Base-by-base conservation (phyloP, 352 stramenopile species). In the Phytophthora ramorum region DNA sequence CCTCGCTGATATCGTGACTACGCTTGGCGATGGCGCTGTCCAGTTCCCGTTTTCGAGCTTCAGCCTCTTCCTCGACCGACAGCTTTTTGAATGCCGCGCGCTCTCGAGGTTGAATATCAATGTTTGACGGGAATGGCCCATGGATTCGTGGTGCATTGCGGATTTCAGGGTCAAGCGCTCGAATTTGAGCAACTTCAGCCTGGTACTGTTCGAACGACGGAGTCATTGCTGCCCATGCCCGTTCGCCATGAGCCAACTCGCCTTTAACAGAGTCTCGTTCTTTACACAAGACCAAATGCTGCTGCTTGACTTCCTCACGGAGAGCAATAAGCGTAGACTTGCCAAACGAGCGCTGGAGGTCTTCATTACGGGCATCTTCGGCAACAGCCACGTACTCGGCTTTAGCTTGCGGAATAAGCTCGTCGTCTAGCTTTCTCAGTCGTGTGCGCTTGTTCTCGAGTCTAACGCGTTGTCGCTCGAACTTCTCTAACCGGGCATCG, bases 61-160 rank as follows among this genome's bases (percentile, higher is more conserved):
- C 57, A 0, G 82, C 81, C 55, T 94, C 85, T 67, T 94, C 85
- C 28, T 94, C 83, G 0, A 89, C 83, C n/a, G 85, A 94, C 19
- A 94, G 64, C 45, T 94, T 94, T 45, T 92, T 92, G 69, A 92
- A 92, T 28, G 79, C 60, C 0, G 84, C 83, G 17, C 83, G 68
- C 34, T 76, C 81, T 2, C 76, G 66, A 7, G 78, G 85, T 35
- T 89, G 75, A 53, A 87, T 43, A n/a, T 84, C 72, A 10, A 85
- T 50, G 13, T 76, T 69, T 7, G 56, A 40, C 30, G 78, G 71
- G 51, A 94, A 94, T 7, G 85, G 85, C 0, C 85, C 83, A 24
- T 30, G 46, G 45, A 94, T 89, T 3, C 85, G 68, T 1, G 9
- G 20, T 2, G 50, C 44, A 24, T 62, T 70, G 4, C 85, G 76